A percentile compares a stretch with the other conserved stretches of the same genome.
phyloP scores from a whole-genome alignment of 2,329 filamentous ascomycete species.

The Claviceps lovelessii region DNA sequence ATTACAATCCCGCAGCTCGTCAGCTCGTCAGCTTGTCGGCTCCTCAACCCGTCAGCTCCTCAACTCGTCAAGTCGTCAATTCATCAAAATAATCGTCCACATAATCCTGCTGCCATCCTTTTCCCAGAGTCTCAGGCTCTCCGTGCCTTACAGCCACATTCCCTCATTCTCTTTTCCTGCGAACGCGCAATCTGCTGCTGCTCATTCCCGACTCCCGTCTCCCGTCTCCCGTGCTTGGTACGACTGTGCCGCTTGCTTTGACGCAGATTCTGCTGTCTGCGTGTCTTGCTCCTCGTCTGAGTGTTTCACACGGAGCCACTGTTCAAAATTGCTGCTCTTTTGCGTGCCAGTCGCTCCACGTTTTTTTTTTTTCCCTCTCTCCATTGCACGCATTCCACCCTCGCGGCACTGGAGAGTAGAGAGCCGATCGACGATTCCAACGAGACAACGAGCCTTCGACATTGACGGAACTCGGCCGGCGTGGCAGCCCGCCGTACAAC shows the following conservation, averaged over 20 bases:
- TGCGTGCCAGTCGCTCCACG: not conserved
- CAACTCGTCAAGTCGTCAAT: not conserved
- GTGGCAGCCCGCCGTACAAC: no score
- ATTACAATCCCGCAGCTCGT: not conserved
- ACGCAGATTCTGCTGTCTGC: not conserved
- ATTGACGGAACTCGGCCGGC: not conserved
- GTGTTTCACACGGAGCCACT: not conserved
- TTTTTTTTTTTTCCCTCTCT: not conserved
- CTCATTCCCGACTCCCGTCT: not conserved
- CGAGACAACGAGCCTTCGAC: not conserved
- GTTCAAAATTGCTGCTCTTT: not conserved
- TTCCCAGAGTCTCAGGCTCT: not conserved
- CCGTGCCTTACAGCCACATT: not conserved
- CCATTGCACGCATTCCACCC: not conserved
- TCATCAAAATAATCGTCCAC: not conserved
- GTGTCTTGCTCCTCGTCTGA: not conserved
- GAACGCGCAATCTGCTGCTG: not conserved
- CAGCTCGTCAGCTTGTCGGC: not conserved
- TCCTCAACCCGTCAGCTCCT: not conserved
- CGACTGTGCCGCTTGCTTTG: not conserved
- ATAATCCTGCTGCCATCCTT: not conserved
- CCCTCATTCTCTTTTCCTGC: not conserved
- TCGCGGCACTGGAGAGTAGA: not conserved
- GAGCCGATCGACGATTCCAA: not conserved
- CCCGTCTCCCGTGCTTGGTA: not conserved